A percentile compares a stretch with the other conserved stretches of the same genome.
phyloP scores from a whole-genome alignment of 2,329 filamentous ascomycete genomes.

The Xylariaceae sp. region DNA sequence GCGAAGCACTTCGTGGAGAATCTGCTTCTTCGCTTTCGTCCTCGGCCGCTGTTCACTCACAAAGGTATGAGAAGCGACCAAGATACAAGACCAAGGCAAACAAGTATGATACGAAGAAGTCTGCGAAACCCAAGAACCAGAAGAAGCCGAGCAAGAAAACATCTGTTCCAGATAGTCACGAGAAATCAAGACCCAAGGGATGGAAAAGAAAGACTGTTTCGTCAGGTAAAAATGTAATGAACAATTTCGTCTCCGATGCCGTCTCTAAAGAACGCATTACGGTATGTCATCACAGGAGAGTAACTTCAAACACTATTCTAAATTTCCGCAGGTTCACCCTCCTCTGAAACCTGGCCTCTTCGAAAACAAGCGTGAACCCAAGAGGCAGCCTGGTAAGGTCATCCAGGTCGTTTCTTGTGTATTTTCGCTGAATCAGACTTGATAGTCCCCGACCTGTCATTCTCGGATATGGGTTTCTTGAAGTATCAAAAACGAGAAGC shows the following conservation, averaged over 20 bases:
- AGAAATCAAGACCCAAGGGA: constrained; percentile 17
- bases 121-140: constrained; percentile 20
- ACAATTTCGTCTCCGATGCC: constrained; percentile 52
- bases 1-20: constrained; percentile 9
- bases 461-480: constrained; percentile 49
- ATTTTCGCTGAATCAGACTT: constrained; percentile 2
- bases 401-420: neutral
- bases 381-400: constrained; percentile 35
- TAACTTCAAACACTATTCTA: constrained; percentile 7
- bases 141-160: constrained; percentile 28
- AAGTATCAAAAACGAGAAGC: constrained; percentile 23
- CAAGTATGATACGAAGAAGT: constrained; percentile 47
- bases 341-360: constrained; percentile 40
- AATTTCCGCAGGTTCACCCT: constrained; percentile 22
- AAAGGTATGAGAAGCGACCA: constrained; percentile 44
- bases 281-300: constrained; percentile 33
- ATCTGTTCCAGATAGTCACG: constrained; percentile 4
- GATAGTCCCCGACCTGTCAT: constrained; percentile 49
- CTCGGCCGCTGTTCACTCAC: constrained; percentile 3
- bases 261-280: constrained; percentile 51
- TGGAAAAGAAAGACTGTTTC: constrained; percentile 29
- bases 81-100: constrained; percentile 54
- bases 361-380: constrained; percentile 38
- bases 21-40: constrained; percentile 19
- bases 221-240: constrained; percentile 46